These are phyloP conservation scores for Hymenoscyphus scutula DNA, from an alignment of 2,329 filamentous ascomycete species.

Conservation along the genomic window DNA sequence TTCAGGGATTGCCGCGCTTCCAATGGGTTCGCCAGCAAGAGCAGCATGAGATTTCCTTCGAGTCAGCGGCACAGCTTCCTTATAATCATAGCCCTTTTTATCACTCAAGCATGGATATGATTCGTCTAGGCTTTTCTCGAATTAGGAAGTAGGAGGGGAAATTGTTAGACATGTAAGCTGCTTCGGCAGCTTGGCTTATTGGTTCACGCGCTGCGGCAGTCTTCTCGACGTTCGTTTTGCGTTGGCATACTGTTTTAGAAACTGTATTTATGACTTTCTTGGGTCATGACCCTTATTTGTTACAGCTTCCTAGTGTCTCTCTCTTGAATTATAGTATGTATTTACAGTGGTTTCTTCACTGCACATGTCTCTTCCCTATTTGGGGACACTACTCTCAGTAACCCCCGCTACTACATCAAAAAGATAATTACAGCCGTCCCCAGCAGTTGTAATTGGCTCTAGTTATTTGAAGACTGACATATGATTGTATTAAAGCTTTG, in stretches of 20 bases:
- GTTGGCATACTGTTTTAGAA: not conserved
- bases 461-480: too few species aligned
- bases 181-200: not conserved
- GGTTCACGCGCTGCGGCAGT: not conserved
- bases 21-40: not conserved
- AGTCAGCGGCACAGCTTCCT: not conserved
- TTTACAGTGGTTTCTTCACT: not conserved
- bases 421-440: too few species aligned
- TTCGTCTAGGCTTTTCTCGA: not conserved
- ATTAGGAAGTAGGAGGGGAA: not conserved
- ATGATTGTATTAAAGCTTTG: too few species aligned
- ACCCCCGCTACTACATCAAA: too few species aligned
- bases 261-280: not conserved
- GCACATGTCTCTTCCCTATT: too few species aligned
- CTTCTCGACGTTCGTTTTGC: conserved; percentile 2
- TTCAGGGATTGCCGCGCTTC: not conserved
- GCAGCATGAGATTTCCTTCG: conserved; percentile 3
- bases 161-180: conserved; percentile 1
- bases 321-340: not conserved
- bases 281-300: not conserved
- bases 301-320: not conserved
- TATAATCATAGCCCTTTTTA: not conserved
- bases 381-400: too few species aligned
- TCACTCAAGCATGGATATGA: not conserved
- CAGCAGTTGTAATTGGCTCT: too few species aligned